Evolutionary conservation across 2,329 filamentous ascomycete species (phyloP).

Genomic region (Xylaria multiplex): DNA sequence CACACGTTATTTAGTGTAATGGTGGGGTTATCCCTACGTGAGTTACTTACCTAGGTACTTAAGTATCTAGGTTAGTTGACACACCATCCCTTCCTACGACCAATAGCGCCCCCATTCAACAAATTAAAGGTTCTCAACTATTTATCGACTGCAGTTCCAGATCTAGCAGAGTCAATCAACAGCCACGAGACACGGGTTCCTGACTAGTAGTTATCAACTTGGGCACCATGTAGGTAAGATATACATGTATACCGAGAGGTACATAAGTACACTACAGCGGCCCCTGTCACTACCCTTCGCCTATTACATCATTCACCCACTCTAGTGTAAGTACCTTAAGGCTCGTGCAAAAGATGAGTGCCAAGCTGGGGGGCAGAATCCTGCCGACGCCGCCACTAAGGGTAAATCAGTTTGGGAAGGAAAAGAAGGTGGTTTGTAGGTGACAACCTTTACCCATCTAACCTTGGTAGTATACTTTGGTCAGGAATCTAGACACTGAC

Average conservation of each 20-base stretch:
- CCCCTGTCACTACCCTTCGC: constrained; percentile 8
- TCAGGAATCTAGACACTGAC: neutral
- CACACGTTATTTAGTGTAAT: neutral
- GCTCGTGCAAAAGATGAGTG: neutral
- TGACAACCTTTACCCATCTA: neutral
- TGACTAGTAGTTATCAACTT: too few species aligned
- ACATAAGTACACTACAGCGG: neutral
- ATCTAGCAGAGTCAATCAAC: too few species aligned
- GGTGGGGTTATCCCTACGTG: too few species aligned
- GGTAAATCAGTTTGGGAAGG: constrained; percentile 1
- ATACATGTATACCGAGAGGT: neutral
- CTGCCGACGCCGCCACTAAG: neutral
- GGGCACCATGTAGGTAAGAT: neutral
- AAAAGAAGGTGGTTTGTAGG: neutral
- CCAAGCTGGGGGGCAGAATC: neutral
- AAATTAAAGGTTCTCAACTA: too few species aligned
- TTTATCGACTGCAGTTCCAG: too few species aligned
- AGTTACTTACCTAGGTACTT: too few species aligned
- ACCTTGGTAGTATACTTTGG: constrained; percentile 6
- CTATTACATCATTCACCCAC: constrained; percentile 30
- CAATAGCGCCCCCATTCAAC: too few species aligned
- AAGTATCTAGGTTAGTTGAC: too few species aligned
- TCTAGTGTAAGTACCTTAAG: neutral
- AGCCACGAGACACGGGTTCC: too few species aligned
- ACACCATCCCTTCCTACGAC: too few species aligned